phyloP scores from a whole-genome alignment of 2,329 filamentous ascomycete species.

The Fusarium subglutinans region DNA sequence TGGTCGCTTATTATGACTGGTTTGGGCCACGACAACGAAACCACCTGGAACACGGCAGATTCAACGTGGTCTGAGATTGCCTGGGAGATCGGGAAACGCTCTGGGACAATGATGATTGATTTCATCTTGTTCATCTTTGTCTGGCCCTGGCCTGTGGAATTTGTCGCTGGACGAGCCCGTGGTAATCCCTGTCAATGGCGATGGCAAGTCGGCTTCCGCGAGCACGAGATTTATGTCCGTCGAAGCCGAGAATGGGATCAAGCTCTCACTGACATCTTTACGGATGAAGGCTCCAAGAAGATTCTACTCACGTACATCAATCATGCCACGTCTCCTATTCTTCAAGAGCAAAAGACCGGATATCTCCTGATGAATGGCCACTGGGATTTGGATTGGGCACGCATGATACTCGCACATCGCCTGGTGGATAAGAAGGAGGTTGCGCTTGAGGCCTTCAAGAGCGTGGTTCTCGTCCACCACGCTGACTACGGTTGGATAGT shows the following conservation, averaged over 20 bases:
- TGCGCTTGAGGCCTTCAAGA: conserved; percentile 73
- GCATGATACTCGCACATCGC: conserved; percentile 78
- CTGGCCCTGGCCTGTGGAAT: conserved; percentile 78
- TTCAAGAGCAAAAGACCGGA: conserved; percentile 81
- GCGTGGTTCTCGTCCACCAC: conserved; percentile 74
- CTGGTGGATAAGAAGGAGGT: conserved; percentile 72
- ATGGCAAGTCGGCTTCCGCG: conserved; percentile 76
- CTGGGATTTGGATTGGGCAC: conserved; percentile 88
- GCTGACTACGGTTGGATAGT: conserved; percentile 73
- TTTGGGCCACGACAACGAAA: conserved; percentile 72
- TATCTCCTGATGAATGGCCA: conserved; percentile 85
- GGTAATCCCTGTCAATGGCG: conserved; percentile 78
- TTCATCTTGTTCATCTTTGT: conserved; percentile 74
- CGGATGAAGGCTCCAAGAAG: conserved; percentile 60
- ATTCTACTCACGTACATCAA: conserved; percentile 70
- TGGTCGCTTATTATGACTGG: conserved; percentile 70
- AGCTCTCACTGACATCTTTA: conserved; percentile 64
- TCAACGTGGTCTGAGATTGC: conserved; percentile 66
- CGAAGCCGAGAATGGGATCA: conserved; percentile 78
- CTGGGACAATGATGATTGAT: conserved; percentile 76
- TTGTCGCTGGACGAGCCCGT: conserved; percentile 68
- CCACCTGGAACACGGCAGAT: conserved; percentile 68
- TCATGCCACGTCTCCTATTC: conserved; percentile 73
- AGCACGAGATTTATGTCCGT: conserved; percentile 82
- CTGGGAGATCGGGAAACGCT: conserved; percentile 67